Base-by-base conservation (phyloP, 768 basidiomycete species). In the Amanita rubescens region DNA sequence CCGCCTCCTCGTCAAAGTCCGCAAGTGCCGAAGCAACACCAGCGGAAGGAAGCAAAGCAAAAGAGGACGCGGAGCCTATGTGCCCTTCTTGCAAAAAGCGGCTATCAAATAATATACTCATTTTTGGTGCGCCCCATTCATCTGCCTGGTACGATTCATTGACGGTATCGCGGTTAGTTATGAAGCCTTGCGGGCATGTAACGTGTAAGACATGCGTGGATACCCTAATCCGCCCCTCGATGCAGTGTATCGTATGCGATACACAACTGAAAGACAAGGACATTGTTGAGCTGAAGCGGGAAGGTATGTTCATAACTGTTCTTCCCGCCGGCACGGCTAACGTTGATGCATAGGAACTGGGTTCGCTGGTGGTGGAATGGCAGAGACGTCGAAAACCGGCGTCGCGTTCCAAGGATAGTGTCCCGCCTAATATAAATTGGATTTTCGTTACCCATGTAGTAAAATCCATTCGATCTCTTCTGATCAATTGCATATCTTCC, bases 341-440 rank as follows among this genome's bases (percentile, higher is more conserved):
- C 34, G 42, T 30, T 30, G n/a, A 24, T 33, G 6, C 38, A 3
- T 51, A 92, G 90, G 91, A 22, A 97, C 94, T 9, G 94, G 94
- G 0, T 97, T 90, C 63, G 93, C 94, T 7, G 88, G 90, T 50
- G 94, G 94, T n/a, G 94, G 94, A 5, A 68, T 92, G 59, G 91
- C 93, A n/a, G 91, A 95, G 69, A 87, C 88, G 0, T 84, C 80
- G 34, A 86, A 80, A 65, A 74, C 73, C 25, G 92, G 91, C 1
- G 70, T 91, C 11, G 86, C 91, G 0, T 95, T 97, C 73, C 91
- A 94, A 64, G 91, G 90, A 30, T 49, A 35, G 27, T 8, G 27
- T 30, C 8, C n/a, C n/a, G n/a, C n/a, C n/a, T n/a, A n/a, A n/a
- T n/a, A n/a, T n/a, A n/a, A n/a, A n/a, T n/a, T n/a, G n/a, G n/a